These are phyloP conservation scores for Pseudozyma sp. DNA, from an alignment of 1,284 basidiomycete species.

Conservation along the genomic window DNA sequence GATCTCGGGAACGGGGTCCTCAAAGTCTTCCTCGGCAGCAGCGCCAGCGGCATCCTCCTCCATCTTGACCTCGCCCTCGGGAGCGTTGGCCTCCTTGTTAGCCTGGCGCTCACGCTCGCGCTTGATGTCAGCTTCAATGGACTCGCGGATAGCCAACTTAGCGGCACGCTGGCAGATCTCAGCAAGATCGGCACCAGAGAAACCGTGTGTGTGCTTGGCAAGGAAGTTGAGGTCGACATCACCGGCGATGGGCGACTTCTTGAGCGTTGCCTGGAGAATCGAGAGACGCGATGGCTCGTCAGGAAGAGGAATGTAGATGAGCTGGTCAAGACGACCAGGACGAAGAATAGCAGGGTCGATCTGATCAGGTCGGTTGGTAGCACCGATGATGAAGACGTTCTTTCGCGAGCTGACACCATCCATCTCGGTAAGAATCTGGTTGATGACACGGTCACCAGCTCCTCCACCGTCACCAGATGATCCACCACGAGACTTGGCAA, in stretches of 20 bases:
- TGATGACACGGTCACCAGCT: conserved; percentile 95
- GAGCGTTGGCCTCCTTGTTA: conserved; percentile 43
- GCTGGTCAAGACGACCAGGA: conserved; percentile 92
- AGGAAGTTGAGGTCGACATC: conserved; percentile 89
- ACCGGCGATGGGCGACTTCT: conserved; percentile 90
- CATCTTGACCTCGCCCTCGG: conserved; percentile 72
- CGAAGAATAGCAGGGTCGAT: conserved; percentile 96
- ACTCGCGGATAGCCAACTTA: conserved; percentile 94
- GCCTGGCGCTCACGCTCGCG: conserved; percentile 75
- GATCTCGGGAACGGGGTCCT: conserved; percentile 97
- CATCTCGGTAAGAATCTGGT: conserved; percentile 97
- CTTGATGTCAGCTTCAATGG: conserved; percentile 92
- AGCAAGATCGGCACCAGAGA: conserved; percentile 98
- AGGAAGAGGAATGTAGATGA: conserved; percentile 74
- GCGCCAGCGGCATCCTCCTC: conserved; percentile 75
- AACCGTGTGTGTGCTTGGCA: conserved; percentile 93
- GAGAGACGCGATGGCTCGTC: conserved; percentile 91
- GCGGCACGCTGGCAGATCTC: conserved; percentile 98
- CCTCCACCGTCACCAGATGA: conserved; percentile 88
- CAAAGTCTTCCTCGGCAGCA: conserved; percentile 78
- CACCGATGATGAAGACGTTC: conserved; percentile 98
- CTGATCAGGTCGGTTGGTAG: conserved; percentile 98
- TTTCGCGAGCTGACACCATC: conserved; percentile 99
- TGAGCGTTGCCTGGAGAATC: conserved; percentile 89
- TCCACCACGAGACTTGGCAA: conserved; percentile 93